Evolutionary conservation across 148 eudicot species (phyloP).

Genomic region (Amaranthus palmeri): DNA sequence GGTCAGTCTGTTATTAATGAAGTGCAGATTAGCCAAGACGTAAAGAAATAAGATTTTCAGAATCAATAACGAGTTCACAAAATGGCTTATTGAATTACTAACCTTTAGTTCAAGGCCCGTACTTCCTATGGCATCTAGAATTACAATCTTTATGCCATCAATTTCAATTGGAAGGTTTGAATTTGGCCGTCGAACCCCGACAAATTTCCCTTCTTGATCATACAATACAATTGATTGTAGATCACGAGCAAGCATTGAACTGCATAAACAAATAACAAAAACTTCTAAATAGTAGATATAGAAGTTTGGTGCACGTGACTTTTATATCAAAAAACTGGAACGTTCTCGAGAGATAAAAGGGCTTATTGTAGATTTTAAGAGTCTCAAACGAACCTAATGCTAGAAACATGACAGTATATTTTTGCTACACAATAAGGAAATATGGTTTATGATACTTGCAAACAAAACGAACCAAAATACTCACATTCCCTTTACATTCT

Average conservation of each 20-base stretch:
- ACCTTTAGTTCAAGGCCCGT: slow-evolving; percentile 91
- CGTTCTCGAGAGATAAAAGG: neutral
- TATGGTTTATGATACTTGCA: neutral
- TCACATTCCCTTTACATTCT: slow-evolving; percentile 86
- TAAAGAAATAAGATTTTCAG: neutral
- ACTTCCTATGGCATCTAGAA: slow-evolving; percentile 90
- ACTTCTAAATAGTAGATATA: neutral
- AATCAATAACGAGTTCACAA: neutral
- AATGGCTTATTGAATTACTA: neutral
- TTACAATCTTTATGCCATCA: slow-evolving; percentile 70
- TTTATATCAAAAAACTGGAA: neutral
- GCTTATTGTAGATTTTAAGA: neutral
- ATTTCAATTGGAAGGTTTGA: slow-evolving; percentile 91
- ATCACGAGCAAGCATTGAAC: slow-evolving; percentile 99
- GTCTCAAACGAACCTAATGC: neutral
- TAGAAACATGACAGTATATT: neutral
- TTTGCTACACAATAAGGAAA: neutral
- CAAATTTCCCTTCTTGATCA: slow-evolving; percentile 91
- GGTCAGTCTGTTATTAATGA: slow-evolving; percentile 59
- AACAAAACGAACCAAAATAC: slow-evolving; percentile 19
- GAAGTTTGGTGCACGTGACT: neutral
- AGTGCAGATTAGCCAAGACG: slow-evolving; percentile 12
- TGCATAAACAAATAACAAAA: slow-evolving; percentile 24
- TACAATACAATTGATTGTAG: slow-evolving; percentile 87
- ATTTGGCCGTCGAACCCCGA: slow-evolving; percentile 77